Conservation (phyloP, 177 flowering plant genomes). For the Vitis hybrid region DNA sequence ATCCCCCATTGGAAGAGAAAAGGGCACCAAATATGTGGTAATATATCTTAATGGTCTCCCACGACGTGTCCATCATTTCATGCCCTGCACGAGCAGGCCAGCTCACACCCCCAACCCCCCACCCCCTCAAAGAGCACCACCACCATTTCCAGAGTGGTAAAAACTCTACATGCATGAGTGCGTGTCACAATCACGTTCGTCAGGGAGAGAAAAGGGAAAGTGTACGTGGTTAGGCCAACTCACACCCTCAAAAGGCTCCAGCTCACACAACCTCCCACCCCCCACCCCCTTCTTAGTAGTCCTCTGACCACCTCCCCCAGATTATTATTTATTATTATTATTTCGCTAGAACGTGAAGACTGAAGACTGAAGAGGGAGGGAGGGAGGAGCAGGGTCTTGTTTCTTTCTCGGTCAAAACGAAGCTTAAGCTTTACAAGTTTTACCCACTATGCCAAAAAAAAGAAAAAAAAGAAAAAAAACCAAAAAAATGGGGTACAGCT, state of each 20-base stretch:
- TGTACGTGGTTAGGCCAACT: conserved; percentile 19
- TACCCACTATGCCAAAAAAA: no score
- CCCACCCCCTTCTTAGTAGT: not conserved
- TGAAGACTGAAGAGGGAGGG: no score
- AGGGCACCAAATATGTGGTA: not conserved
- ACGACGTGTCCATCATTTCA: conserved; percentile 35
- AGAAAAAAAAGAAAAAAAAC: no score
- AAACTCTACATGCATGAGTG: no score
- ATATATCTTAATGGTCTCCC: conserved; percentile 3
- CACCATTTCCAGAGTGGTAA: not conserved
- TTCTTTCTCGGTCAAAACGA: no score
- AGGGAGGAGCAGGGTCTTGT: no score
- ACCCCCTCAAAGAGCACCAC: not conserved
- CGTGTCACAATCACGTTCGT: no score
- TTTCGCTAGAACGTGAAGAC: no score
- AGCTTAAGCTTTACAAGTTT: no score
- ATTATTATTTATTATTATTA: no score
- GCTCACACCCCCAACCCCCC: conserved; percentile 12
- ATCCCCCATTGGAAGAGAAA: no score
- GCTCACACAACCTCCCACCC: conserved; percentile 20
- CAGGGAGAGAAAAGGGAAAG: not conserved
- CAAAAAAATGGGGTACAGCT: conserved; percentile 24
- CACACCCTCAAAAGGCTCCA: conserved; percentile 16
- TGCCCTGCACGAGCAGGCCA: conserved; percentile 28
- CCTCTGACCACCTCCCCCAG: no score